These are phyloP conservation scores for Sporothrix inflata DNA, from an alignment of 2,329 filamentous ascomycete genomes.

Conservation along the genomic window DNA sequence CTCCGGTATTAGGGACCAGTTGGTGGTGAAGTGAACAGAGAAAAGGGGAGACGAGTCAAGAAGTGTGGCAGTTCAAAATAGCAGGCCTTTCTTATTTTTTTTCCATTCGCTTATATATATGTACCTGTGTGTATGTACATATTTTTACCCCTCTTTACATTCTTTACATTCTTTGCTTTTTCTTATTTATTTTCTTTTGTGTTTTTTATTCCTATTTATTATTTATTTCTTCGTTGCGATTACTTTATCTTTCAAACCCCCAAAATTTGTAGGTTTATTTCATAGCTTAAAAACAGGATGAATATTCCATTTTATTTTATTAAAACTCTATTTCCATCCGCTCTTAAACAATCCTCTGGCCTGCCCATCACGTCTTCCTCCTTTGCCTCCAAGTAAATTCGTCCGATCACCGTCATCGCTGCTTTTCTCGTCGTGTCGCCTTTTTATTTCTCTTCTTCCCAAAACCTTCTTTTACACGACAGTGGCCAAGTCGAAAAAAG, in stretches of 20 bases:
- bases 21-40: not conserved
- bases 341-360: too few relatives aligned
- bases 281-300: not conserved
- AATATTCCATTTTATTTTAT: not conserved
- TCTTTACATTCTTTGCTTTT: not conserved
- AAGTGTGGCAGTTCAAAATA: not conserved
- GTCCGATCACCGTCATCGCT: not conserved
- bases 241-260: not conserved
- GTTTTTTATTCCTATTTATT: constrained; percentile 6
- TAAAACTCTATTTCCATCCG: too few relatives aligned
- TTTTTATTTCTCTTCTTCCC: not conserved
- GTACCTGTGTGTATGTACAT: not conserved
- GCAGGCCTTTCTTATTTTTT: not conserved
- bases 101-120: not conserved
- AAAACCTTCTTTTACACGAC: not conserved
- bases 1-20: constrained; percentile 31
- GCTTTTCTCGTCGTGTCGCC: not conserved
- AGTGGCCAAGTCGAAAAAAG: not conserved
- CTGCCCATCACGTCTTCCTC: too few relatives aligned
- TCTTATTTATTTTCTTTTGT: not conserved
- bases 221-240: not conserved
- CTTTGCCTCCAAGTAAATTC: not conserved
- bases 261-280: not conserved
- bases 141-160: not conserved
- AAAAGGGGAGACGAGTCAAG: not conserved